phyloP scores from a whole-genome alignment of 805 yeast genomes.

The Kluyveromyces aestuarii region DNA sequence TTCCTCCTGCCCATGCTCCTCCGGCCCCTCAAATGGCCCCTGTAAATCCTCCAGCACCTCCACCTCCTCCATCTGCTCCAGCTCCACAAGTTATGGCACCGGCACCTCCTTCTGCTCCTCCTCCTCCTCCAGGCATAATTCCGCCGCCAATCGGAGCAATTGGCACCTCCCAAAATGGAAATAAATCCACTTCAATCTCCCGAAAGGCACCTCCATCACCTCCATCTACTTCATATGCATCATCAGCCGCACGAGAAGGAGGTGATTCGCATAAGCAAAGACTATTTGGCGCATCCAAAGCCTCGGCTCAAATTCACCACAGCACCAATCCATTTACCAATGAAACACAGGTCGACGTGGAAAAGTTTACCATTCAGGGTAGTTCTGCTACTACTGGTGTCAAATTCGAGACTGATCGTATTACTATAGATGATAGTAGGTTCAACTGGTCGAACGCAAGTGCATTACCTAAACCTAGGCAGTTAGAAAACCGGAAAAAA shows the following conservation, averaged over 20 bases:
- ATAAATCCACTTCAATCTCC: too few relatives aligned
- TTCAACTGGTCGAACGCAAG: constrained; percentile 58
- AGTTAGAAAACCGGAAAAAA: constrained; percentile 60
- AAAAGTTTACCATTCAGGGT: constrained; percentile 19
- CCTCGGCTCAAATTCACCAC: constrained; percentile 22
- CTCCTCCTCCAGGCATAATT: constrained; percentile 21
- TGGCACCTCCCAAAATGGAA: too few relatives aligned
- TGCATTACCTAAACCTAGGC: constrained; percentile 83
- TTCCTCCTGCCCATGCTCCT: constrained; percentile 7
- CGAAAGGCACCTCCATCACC: constrained; percentile 20
- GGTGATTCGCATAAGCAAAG: constrained; percentile 18
- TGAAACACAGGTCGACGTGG: constrained; percentile 17
- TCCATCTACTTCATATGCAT: constrained; percentile 19
- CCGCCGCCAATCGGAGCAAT: constrained; percentile 6
- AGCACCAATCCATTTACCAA: constrained; percentile 15
- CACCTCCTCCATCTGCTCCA: constrained; percentile 16
- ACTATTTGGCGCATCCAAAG: constrained; percentile 19
- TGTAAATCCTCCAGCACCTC: constrained; percentile 15
- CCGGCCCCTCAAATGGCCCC: constrained; percentile 12
- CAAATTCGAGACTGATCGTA: constrained; percentile 16
- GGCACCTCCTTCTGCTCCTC: constrained; percentile 22
- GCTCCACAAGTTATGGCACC: constrained; percentile 20
- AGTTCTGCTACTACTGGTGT: constrained; percentile 24
- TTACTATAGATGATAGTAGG: constrained; percentile 58
- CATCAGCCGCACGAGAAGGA: constrained; percentile 18